Conservation (phyloP, 768 basidiomycete species). For the Podaxis sp. region DNA sequence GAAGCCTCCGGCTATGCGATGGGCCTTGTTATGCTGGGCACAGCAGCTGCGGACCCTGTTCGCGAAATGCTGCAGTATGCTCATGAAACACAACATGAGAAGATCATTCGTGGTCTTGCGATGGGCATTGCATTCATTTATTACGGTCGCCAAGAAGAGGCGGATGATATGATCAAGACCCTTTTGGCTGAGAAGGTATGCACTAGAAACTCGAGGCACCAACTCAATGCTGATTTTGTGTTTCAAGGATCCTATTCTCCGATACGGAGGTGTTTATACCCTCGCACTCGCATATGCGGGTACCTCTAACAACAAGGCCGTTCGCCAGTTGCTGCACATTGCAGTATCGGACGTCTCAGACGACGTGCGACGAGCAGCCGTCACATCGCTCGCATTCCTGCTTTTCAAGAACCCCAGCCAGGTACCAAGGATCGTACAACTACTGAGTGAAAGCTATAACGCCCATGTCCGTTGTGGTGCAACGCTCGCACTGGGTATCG, state of each 20-base stretch:
- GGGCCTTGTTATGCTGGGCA: slow-evolving; percentile 98
- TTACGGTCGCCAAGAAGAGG: slow-evolving; percentile 91
- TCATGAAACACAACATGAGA: slow-evolving; percentile 97
- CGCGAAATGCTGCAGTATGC: slow-evolving; percentile 97
- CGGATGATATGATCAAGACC: slow-evolving; percentile 74
- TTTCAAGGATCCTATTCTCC: slow-evolving; percentile 85
- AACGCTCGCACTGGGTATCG: slow-evolving; percentile 92
- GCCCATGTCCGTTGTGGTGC: slow-evolving; percentile 98
- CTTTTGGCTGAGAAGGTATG: slow-evolving; percentile 83
- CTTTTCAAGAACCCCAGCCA: slow-evolving; percentile 96
- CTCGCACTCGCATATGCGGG: slow-evolving; percentile 96
- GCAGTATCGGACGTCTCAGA: slow-evolving; percentile 98
- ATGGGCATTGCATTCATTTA: slow-evolving; percentile 90
- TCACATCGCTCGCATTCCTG: slow-evolving; percentile 92
- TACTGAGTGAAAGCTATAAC: slow-evolving; percentile 97
- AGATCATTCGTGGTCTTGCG: slow-evolving; percentile 95
- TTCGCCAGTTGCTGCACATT: slow-evolving; percentile 88
- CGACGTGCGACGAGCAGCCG: slow-evolving; percentile 94
- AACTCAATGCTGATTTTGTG: slow-evolving; percentile 7
- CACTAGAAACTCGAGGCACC: background rate
- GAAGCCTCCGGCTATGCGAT: slow-evolving; percentile 97
- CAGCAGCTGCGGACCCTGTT: slow-evolving; percentile 70
- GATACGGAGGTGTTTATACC: slow-evolving; percentile 97
- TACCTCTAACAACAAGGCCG: slow-evolving; percentile 90
- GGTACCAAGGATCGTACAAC: slow-evolving; percentile 94